Conservation (phyloP, 495 filamentous ascomycete species). For the Diplogelasinospora grovesii region DNA sequence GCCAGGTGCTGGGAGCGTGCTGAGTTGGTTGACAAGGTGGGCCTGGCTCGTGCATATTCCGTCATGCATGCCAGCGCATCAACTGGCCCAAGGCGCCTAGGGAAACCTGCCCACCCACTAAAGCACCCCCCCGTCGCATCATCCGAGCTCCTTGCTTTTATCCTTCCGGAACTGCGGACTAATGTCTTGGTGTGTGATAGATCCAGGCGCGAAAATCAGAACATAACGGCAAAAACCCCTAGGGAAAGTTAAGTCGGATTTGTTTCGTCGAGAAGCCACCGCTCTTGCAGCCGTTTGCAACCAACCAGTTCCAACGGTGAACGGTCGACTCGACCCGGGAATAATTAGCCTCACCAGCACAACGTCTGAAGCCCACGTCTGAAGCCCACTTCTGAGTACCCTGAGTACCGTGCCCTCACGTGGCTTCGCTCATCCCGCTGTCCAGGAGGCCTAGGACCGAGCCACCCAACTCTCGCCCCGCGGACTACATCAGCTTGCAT, state of each 20-base stretch:
- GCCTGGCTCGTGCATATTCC: slow-evolving; percentile 48
- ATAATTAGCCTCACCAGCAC: slow-evolving; percentile 10
- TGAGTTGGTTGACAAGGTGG: slow-evolving; percentile 39
- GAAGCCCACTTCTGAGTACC: background rate
- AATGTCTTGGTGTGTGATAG: slow-evolving; percentile 28
- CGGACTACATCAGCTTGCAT: slow-evolving; percentile 54
- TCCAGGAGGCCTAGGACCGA: slow-evolving; percentile 28
- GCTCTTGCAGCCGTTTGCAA: slow-evolving; percentile 8
- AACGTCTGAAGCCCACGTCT: slow-evolving; percentile 7
- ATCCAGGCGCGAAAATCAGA: slow-evolving; percentile 1
- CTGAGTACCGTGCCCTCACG: slow-evolving; percentile 38
- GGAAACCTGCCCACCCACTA: slow-evolving; percentile 32
- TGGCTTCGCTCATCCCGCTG: slow-evolving; percentile 30
- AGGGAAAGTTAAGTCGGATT: background rate
- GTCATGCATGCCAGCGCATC: slow-evolving; percentile 55
- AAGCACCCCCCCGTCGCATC: slow-evolving; percentile 27
- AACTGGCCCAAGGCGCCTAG: slow-evolving; percentile 42
- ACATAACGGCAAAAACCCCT: slow-evolving; percentile 2
- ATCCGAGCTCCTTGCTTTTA: slow-evolving; percentile 29
- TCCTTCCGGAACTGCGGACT: slow-evolving; percentile 29
- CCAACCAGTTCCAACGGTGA: slow-evolving; percentile 12
- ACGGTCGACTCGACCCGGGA: slow-evolving; percentile 12
- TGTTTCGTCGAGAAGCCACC: slow-evolving; percentile 8
- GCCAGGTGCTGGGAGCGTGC: slow-evolving; percentile 18
- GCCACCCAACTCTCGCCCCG: slow-evolving; percentile 43